Evolutionary conservation across 306 rosid genomes (phyloP).

Genomic region (Fagus crenata): DNA sequence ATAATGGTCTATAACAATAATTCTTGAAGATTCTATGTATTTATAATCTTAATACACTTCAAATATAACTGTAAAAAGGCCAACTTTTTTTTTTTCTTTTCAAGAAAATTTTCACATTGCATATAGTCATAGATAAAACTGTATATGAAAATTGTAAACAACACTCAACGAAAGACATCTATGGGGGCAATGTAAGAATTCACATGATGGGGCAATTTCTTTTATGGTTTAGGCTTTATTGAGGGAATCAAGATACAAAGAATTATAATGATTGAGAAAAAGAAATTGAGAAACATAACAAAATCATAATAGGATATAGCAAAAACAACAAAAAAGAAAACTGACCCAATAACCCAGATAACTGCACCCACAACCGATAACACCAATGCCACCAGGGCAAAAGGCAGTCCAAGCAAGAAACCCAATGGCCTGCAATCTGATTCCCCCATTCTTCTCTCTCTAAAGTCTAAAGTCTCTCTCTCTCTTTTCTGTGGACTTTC

Average conservation of each 20-base stretch:
- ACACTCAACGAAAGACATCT: neutral
- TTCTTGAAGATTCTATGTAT: no score
- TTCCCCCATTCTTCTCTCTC: conserved; percentile 37
- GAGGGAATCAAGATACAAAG: neutral
- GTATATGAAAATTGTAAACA: neutral
- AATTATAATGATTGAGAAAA: neutral
- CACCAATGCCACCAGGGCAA: conserved; percentile 63
- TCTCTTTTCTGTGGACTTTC: no score
- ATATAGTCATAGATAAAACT: no score
- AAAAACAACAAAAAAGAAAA: neutral
- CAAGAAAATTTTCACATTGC: no score
- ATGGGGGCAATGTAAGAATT: no score
- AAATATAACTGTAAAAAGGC: no score
- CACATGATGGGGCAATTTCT: neutral
- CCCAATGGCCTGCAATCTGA: conserved; percentile 78
- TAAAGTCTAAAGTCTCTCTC: neutral
- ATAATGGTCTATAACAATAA: no score
- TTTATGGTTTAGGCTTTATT: neutral
- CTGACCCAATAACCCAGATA: conserved; percentile 75
- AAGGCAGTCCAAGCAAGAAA: conserved; percentile 77
- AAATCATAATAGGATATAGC: no score
- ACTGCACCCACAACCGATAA: conserved; percentile 67
- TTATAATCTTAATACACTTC: no score
- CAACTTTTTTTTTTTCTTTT: no score
- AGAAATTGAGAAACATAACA: neutral